These are phyloP conservation scores for Apiospora sp. DNA, from an alignment of 2,329 filamentous ascomycete species.

Conservation along the genomic window DNA sequence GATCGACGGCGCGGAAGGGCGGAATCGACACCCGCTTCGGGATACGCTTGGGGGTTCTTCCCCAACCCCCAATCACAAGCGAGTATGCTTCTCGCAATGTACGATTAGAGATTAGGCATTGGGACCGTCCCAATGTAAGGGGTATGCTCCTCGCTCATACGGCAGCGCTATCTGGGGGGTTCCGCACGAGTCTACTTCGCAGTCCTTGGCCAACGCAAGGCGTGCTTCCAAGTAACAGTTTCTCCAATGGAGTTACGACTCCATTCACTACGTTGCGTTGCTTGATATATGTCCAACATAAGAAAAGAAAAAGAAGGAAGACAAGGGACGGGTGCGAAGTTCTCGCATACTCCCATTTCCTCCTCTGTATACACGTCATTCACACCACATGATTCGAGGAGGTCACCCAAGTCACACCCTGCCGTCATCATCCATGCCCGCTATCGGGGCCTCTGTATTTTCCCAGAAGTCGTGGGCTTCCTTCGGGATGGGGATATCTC, in stretches of 20 bases:
- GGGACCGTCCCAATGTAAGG: neutral
- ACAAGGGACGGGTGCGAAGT: neutral
- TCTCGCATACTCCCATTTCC: neutral
- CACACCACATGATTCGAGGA: neutral
- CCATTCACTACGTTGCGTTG: neutral
- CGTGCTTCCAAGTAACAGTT: neutral
- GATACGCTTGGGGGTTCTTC: neutral
- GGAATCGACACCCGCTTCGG: neutral
- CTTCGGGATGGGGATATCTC: neutral
- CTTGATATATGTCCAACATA: neutral
- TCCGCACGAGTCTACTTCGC: neutral
- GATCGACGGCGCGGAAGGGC: slow-evolving; percentile 1
- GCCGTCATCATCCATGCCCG: neutral
- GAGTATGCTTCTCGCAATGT: neutral
- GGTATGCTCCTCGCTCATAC: neutral
- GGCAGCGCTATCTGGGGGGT: neutral
- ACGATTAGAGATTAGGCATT: neutral
- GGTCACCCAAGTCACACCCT: neutral
- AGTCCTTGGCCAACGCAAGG: neutral
- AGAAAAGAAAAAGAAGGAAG: no score
- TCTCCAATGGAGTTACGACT: neutral
- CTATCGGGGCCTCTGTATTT: neutral
- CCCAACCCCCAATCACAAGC: neutral
- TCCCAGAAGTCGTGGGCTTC: neutral
- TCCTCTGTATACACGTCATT: neutral